Evolutionary conservation across 805 yeast genomes (phyloP).

Genomic region (Candida methanosorbosa): DNA sequence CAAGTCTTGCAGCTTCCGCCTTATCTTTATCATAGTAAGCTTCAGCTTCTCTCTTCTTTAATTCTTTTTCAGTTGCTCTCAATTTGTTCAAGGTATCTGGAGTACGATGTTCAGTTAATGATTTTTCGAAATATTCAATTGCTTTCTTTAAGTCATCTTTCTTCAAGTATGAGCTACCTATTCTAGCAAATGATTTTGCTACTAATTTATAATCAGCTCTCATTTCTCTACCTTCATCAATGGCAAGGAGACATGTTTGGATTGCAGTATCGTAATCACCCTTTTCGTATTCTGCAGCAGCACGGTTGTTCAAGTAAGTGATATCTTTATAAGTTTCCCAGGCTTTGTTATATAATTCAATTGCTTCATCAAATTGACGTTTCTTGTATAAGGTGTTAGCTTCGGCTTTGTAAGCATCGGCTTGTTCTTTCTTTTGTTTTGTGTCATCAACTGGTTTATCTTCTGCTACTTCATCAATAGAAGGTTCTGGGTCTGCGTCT

Average conservation of each 20-base stretch:
- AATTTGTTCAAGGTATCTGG: conserved; percentile 87
- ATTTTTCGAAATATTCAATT: conserved; percentile 71
- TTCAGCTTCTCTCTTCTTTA: conserved; percentile 69
- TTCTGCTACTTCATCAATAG: not conserved
- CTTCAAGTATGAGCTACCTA: conserved; percentile 78
- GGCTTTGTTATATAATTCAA: conserved; percentile 76
- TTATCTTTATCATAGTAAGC: conserved; percentile 81
- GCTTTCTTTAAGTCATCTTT: conserved; percentile 66
- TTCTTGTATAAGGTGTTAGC: conserved; percentile 85
- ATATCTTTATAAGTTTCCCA: conserved; percentile 77
- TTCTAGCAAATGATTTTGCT: conserved; percentile 89
- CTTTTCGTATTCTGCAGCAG: conserved; percentile 96
- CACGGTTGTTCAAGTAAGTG: conserved; percentile 89
- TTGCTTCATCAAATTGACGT: conserved; percentile 88
- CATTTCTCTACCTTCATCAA: conserved; percentile 81
- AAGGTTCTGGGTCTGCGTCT: conserved; percentile 20
- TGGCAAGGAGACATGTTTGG: conserved; percentile 69
- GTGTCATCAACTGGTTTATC: conserved; percentile 6
- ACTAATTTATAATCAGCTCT: conserved; percentile 88
- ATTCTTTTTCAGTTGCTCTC: conserved; percentile 78
- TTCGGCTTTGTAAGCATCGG: conserved; percentile 67
- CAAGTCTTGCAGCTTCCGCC: conserved; percentile 91
- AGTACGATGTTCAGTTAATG: conserved; percentile 94
- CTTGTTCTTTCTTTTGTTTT: conserved; percentile 35
- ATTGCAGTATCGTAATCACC: conserved; percentile 86